Base-by-base conservation (phyloP, 1,284 basidiomycete genomes). In the Ganoderma boninense region DNA sequence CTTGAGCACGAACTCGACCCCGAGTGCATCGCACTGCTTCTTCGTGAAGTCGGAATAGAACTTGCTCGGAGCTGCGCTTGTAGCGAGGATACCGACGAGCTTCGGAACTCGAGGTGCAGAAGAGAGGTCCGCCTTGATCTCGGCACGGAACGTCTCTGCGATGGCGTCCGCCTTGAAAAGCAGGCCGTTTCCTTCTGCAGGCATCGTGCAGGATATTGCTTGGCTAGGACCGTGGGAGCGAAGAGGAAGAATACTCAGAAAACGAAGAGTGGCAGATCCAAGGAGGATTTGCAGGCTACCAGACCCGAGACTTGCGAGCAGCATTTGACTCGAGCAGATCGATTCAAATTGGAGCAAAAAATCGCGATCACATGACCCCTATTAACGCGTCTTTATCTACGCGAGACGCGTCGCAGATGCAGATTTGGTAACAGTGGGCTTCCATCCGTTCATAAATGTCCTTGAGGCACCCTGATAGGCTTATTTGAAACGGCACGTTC, bases 21-120 rank as follows among this genome's bases (percentile, higher is more conserved):
- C 97, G 49, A 98, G 88, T 56, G 91, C 92, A 68, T 95, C 90
- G 81, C 97, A 99, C 71, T 97, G 96, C 78, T 93, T 96, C 80
- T 88, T 89, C 56, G 97, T 99, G 82, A 98, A 99, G 75, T 97
- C 94, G 20, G 97, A 95, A 79, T 99, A 99, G 73, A 89, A 92
- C 77, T 90, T 91, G 78, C 96, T 97, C 1, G 97, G 97, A 4
- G 92, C 90, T 62, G 93, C 92, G 0, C 91, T 90, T 1, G 96
- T 98, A 1, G 95, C 93, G 35, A 99, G 87, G 76, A 99, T 98
- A 11, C 97, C 97, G 67, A 99, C 92, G 32, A 99, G 87, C 78
- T 92, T 95, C 6, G 96, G 95, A 29, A 82, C 79, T 35, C 83
- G 84, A 5, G 82, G 64, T 44, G 79, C 79, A 57, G 81, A 72